Percentiles rank a stretch among this genome's conserved stretches.
Conservation (phyloP, 192 early-diverging fungal species). For the Entomortierella chlamydospora region DNA sequence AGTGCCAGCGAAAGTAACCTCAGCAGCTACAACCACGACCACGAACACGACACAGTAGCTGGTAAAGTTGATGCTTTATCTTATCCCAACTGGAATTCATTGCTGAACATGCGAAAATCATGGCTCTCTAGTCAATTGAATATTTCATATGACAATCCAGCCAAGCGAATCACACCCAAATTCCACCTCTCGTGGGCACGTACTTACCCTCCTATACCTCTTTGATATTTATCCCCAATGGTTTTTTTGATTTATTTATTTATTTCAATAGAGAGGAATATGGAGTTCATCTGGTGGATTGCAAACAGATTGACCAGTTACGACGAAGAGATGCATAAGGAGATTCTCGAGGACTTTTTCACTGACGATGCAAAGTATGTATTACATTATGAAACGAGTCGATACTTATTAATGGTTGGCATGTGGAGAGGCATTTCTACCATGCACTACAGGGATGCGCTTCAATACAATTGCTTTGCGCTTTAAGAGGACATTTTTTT, state of each 20-base stretch:
- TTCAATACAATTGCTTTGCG: background rate
- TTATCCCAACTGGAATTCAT: background rate
- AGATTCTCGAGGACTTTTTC: conserved; percentile 65
- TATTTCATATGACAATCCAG: conserved; percentile 19
- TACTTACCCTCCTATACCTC: too few relatives aligned
- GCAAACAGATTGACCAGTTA: conserved; percentile 53
- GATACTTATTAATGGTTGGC: too few relatives aligned
- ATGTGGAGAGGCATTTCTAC: too few relatives aligned
- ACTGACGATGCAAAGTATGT: conserved; percentile 56
- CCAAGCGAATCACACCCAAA: too few relatives aligned
- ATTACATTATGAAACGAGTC: too few relatives aligned
- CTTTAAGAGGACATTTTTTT: too few relatives aligned
- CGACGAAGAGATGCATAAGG: conserved; percentile 57
- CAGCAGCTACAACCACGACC: conserved; percentile 47
- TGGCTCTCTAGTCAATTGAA: background rate
- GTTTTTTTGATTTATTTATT: background rate
- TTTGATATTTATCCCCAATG: background rate
- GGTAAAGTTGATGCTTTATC: conserved; percentile 6
- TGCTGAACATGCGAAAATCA: background rate
- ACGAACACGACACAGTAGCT: conserved; percentile 22
- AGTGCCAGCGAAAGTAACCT: conserved; percentile 42
- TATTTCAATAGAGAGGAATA: conserved; percentile 29
- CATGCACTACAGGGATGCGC: too few relatives aligned
- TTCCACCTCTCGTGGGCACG: too few relatives aligned
- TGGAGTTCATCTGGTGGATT: conserved; percentile 52